A percentile compares a stretch with the other conserved stretches of the same genome.
phyloP scores from a whole-genome alignment of 1,284 basidiomycete genomes.

The Apiotrichum sp. region DNA sequence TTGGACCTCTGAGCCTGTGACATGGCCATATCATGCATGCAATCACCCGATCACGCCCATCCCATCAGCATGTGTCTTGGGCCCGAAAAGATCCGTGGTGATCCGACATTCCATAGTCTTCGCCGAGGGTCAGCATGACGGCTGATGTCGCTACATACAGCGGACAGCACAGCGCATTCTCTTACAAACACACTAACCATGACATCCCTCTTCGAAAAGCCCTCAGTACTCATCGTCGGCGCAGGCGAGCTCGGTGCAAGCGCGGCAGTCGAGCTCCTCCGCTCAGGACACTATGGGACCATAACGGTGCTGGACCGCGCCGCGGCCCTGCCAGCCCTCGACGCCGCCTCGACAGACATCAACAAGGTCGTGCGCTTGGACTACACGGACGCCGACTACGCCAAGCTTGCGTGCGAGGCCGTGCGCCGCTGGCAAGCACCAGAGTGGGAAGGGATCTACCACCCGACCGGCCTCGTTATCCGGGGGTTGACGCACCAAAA shows the following conservation, averaged over 20 bases:
- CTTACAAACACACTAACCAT: neutral
- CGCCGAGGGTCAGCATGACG: too few species aligned
- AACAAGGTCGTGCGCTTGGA: constrained; percentile 62
- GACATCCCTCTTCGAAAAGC: constrained; percentile 9
- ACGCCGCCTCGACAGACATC: constrained; percentile 75
- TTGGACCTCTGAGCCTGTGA: too few species aligned
- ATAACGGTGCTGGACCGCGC: constrained; percentile 70
- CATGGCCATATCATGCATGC: too few species aligned
- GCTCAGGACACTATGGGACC: constrained; percentile 55
- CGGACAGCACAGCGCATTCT: neutral
- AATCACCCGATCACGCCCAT: too few species aligned
- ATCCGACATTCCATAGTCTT: too few species aligned
- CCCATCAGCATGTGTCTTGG: too few species aligned
- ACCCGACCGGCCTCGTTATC: constrained; percentile 51
- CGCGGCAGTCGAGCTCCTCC: constrained; percentile 68
- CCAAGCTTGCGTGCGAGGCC: constrained; percentile 63
- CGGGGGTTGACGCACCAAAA: constrained; percentile 4
- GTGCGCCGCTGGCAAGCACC: constrained; percentile 63
- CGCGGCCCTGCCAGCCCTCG: constrained; percentile 59
- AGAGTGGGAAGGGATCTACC: constrained; percentile 64
- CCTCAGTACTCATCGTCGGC: constrained; percentile 65
- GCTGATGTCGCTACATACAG: too few species aligned
- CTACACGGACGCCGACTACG: constrained; percentile 51
- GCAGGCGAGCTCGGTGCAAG: constrained; percentile 82
- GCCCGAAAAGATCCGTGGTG: too few species aligned